These are phyloP conservation scores for Juglanconis juglandina DNA, from an alignment of 2,329 filamentous ascomycete genomes.

Conservation along the genomic window DNA sequence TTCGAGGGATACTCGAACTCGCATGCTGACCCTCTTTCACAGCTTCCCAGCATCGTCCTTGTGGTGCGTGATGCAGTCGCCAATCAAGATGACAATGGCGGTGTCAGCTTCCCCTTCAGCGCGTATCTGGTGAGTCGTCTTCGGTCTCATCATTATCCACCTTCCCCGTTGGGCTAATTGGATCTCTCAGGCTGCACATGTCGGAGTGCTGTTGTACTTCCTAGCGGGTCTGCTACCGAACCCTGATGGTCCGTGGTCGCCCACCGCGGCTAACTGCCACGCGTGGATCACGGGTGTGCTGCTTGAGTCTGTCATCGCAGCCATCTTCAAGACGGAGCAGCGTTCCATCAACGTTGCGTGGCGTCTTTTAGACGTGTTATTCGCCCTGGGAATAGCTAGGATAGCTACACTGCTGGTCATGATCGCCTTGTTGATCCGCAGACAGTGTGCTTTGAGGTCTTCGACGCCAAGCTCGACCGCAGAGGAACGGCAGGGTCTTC, in stretches of 20 bases:
- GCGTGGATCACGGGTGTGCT: constrained; percentile 35
- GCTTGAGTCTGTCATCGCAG: constrained; percentile 34
- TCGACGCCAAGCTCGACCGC: constrained; percentile 26
- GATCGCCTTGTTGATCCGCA: constrained; percentile 28
- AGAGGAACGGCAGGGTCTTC: constrained; percentile 36
- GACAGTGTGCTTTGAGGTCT: constrained; percentile 30
- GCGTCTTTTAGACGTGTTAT: constrained; percentile 29
- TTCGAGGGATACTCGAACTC: too few species aligned
- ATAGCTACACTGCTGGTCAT: constrained; percentile 33
- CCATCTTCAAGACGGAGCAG: constrained; percentile 30
- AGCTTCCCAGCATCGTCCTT: constrained; percentile 32
- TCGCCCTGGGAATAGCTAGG: constrained; percentile 30
- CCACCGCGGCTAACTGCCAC: constrained; percentile 32
- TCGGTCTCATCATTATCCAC: too few species aligned
- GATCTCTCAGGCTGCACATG: constrained; percentile 33
- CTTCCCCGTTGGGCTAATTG: constrained; percentile 5
- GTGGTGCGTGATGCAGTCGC: constrained; percentile 31
- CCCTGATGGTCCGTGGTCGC: constrained; percentile 42
- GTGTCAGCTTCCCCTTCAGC: constrained; percentile 34
- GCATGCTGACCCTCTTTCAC: background rate
- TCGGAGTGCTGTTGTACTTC: constrained; percentile 40
- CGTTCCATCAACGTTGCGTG: constrained; percentile 27
- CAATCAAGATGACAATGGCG: constrained; percentile 23
- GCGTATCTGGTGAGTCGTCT: constrained; percentile 32
- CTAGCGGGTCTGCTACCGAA: constrained; percentile 40